Evolutionary conservation across 2,329 filamentous ascomycete species (phyloP).

Genomic region (Nemania sp.): DNA sequence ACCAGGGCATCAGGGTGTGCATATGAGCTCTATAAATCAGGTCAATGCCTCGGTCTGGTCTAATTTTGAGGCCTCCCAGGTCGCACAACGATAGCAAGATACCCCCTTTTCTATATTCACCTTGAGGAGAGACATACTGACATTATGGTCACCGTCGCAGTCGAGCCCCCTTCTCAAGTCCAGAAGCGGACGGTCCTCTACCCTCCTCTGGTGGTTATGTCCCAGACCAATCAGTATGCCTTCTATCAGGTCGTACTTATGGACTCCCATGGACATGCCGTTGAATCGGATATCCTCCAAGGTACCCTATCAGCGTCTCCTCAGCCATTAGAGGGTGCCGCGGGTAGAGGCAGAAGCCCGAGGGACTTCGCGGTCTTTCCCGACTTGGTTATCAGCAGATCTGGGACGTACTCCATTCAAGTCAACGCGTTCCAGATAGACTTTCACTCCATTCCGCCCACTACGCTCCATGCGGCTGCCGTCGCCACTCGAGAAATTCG

Average conservation of each 20-base stretch:
- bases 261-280: slow-evolving; percentile 41
- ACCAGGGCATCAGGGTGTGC: slow-evolving; percentile 1
- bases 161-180: slow-evolving; percentile 45
- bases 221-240: slow-evolving; percentile 35
- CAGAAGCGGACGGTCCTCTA: slow-evolving; percentile 44
- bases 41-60: slow-evolving; percentile 15
- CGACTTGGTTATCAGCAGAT: slow-evolving; percentile 40
- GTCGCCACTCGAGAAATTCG: slow-evolving; percentile 39
- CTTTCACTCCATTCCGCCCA: slow-evolving; percentile 37
- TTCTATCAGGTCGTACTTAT: slow-evolving; percentile 45
- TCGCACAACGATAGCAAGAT: slow-evolving; percentile 3
- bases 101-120: not conserved
- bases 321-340: slow-evolving; percentile 32
- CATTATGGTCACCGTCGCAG: slow-evolving; percentile 43
- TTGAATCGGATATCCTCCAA: slow-evolving; percentile 35
- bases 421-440: slow-evolving; percentile 45
- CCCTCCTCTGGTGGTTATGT: slow-evolving; percentile 46
- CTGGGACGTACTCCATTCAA: slow-evolving; percentile 43
- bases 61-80: not conserved
- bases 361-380: slow-evolving; percentile 44
- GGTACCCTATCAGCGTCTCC: slow-evolving; percentile 42
- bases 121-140: slow-evolving; percentile 1
- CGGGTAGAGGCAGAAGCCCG: slow-evolving; percentile 33
- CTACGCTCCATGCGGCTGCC: slow-evolving; percentile 31
- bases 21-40: slow-evolving; percentile 29